phyloP scores from a whole-genome alignment of 306 rosid genomes.

The Malus domestica region ASM211411v1 NC_041790.1:28697001-28697500 shows the following conservation, averaged over 20 bases:
- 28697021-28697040: conserved; percentile 48
- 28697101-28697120: neutral
- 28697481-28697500: neutral
- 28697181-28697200: conserved; percentile 24
- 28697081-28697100: conserved; percentile 5
- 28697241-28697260: conserved; percentile 40
- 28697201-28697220: conserved; percentile 51
- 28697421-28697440: neutral
- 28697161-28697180: neutral
- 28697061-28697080: neutral
- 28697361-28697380: neutral
- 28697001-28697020: conserved; percentile 47
- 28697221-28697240: conserved; percentile 35
- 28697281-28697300: neutral
- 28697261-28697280: conserved; percentile 23
- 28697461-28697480: neutral
- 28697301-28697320: neutral
- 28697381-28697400: neutral
- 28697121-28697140: neutral
- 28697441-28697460: neutral
- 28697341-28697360: neutral
- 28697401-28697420: neutral
- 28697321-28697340: neutral
- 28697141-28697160: neutral
- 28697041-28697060: conserved; percentile 1